These are phyloP conservation scores for Colletotrichum ledebouriae DNA, from an alignment of 2,329 filamentous ascomycete species.

Conservation along the genomic window DNA sequence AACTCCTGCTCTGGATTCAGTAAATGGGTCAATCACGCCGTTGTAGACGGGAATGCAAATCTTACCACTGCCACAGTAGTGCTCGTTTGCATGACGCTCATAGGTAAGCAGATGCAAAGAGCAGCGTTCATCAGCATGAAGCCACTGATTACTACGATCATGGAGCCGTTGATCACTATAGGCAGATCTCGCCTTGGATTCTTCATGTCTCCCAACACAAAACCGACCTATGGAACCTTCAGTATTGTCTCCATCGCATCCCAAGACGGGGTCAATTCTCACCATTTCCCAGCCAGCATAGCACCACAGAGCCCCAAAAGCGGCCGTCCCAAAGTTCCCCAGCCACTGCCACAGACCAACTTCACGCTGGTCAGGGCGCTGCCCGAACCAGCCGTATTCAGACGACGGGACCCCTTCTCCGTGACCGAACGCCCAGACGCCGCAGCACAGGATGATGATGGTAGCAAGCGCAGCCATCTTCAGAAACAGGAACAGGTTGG, in stretches of 20 bases:
- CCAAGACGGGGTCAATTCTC: conserved; percentile 47
- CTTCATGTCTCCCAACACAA: conserved; percentile 48
- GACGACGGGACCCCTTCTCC: conserved; percentile 54
- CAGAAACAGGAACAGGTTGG: conserved; percentile 57
- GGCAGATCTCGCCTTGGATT: conserved; percentile 50
- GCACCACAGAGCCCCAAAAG: conserved; percentile 58
- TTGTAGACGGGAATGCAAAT: background rate
- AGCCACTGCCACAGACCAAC: conserved; percentile 53
- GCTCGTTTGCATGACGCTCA: conserved; percentile 55
- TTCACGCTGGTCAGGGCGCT: conserved; percentile 38
- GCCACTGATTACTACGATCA: conserved; percentile 56
- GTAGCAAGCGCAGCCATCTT: conserved; percentile 44
- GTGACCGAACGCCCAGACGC: conserved; percentile 48
- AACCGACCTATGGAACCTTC: conserved; percentile 43
- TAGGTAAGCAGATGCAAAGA: conserved; percentile 58
- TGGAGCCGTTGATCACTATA: conserved; percentile 56
- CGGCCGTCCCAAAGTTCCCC: conserved; percentile 56
- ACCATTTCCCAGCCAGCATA: conserved; percentile 62
- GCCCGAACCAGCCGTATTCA: conserved; percentile 50
- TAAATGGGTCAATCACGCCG: conserved; percentile 27
- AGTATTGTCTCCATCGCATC: background rate
- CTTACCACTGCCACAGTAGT: conserved; percentile 59
- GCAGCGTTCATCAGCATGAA: conserved; percentile 58
- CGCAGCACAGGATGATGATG: conserved; percentile 44
- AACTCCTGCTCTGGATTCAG: conserved; percentile 49